Evolutionary conservation across 2,329 filamentous ascomycete species (phyloP).

Genomic region (Penicillium nordicum): DNA sequence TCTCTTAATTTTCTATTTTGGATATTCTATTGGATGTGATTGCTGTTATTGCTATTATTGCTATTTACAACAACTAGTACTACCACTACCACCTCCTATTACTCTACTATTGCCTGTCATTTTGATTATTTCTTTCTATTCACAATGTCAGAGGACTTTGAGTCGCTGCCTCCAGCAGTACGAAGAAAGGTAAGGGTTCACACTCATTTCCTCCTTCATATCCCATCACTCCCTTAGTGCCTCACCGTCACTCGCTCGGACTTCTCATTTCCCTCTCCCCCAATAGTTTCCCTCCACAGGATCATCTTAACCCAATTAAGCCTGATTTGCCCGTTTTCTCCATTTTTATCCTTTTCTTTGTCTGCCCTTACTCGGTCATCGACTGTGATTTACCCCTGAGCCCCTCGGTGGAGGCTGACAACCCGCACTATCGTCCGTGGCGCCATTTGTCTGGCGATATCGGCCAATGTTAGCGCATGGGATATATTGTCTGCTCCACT

Average conservation of each 20-base stretch:
- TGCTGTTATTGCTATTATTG: too few species aligned
- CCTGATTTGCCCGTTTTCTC: neutral
- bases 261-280: neutral
- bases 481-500: slow-evolving; percentile 2
- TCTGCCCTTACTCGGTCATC: neutral
- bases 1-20: neutral
- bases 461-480: slow-evolving; percentile 1
- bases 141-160: slow-evolving; percentile 40
- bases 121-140: neutral
- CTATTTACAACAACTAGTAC: too few species aligned
- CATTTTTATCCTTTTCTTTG: neutral
- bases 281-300: slow-evolving; percentile 13
- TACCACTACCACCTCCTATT: too few species aligned
- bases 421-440: slow-evolving; percentile 15
- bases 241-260: slow-evolving; percentile 3
- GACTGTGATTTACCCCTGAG: slow-evolving; percentile 12
- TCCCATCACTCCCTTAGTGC: neutral
- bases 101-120: too few species aligned
- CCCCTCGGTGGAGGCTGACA: slow-evolving; percentile 7
- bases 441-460: neutral
- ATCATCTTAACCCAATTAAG: slow-evolving; percentile 1
- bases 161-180: slow-evolving; percentile 54
- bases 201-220: neutral
- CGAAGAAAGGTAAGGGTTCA: slow-evolving; percentile 55
- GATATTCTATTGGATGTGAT: neutral